These are phyloP conservation scores for Neurospora sp. DNA, from an alignment of 495 filamentous ascomycete genomes.

Conservation along the genomic window DNA sequence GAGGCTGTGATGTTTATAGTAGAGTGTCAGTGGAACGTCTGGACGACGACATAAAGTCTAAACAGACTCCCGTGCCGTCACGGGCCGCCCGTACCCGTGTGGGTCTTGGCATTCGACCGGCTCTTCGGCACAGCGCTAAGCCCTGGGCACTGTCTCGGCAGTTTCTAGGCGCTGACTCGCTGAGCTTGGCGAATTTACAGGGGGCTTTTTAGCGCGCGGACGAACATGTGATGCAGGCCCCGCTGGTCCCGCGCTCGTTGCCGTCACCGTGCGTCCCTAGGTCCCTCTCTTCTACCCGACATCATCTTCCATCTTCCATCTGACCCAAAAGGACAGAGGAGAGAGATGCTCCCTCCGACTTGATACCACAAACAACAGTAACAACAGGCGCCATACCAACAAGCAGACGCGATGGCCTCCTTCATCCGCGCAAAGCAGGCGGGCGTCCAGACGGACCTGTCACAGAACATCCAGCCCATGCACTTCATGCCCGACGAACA, in stretches of 20 bases:
- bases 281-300: neutral
- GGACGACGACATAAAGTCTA: neutral
- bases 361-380: neutral
- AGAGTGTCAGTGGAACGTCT: neutral
- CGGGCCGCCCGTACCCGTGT: neutral
- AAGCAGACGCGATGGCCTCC: slow-evolving; percentile 51
- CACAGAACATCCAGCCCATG: slow-evolving; percentile 61
- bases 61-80: neutral
- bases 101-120: neutral
- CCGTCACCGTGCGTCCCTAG: neutral
- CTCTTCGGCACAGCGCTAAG: neutral
- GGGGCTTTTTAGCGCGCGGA: neutral
- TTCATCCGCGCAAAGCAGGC: slow-evolving; percentile 89
- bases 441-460: slow-evolving; percentile 84
- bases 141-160: neutral
- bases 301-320: neutral
- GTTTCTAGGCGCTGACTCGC: neutral
- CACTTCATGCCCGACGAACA: slow-evolving; percentile 78
- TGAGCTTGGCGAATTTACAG: neutral
- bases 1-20: neutral
- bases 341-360: neutral
- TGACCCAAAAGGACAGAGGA: neutral
- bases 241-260: neutral
- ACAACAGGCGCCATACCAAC: neutral
- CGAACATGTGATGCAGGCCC: neutral